These are phyloP conservation scores for Kwoniella shandongensis DNA, from an alignment of 768 basidiomycete species.

Conservation along the genomic window DNA sequence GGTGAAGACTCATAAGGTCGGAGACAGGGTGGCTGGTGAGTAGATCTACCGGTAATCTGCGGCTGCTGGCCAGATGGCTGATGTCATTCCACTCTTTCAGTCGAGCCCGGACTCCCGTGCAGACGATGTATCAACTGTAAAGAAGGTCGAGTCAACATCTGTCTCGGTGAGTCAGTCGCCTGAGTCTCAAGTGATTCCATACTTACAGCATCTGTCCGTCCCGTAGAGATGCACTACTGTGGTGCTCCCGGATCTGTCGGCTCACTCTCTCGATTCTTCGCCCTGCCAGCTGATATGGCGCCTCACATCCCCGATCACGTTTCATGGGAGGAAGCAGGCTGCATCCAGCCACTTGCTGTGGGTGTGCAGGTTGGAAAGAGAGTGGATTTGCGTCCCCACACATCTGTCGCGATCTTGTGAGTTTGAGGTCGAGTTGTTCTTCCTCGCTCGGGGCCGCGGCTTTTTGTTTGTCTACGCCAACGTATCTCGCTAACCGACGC, in stretches of 20 bases:
- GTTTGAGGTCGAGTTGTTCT: neutral
- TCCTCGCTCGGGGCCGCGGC: too few relatives aligned
- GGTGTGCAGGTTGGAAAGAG: constrained; percentile 48
- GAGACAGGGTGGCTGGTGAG: constrained; percentile 45
- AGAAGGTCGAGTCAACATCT: constrained; percentile 41
- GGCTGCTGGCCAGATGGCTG: neutral
- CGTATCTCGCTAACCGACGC: constrained; percentile 3
- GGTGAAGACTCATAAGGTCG: constrained; percentile 44
- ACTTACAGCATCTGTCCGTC: too few relatives aligned
- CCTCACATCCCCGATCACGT: constrained; percentile 43
- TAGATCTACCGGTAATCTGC: neutral
- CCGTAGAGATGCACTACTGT: constrained; percentile 40
- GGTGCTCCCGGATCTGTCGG: constrained; percentile 48
- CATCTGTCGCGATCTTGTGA: constrained; percentile 47
- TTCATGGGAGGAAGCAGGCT: constrained; percentile 44
- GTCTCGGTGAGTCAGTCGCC: constrained; percentile 27
- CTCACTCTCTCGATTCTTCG: constrained; percentile 38
- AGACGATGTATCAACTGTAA: constrained; percentile 46
- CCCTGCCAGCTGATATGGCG: constrained; percentile 48
- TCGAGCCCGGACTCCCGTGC: constrained; percentile 49
- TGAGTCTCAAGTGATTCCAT: neutral
- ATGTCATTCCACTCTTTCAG: constrained; percentile 10
- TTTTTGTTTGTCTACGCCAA: neutral
- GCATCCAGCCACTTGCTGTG: constrained; percentile 48
- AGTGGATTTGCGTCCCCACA: constrained; percentile 39